Base-by-base conservation (phyloP, 345 rosid species). In the Triadica sebifera region DNA sequence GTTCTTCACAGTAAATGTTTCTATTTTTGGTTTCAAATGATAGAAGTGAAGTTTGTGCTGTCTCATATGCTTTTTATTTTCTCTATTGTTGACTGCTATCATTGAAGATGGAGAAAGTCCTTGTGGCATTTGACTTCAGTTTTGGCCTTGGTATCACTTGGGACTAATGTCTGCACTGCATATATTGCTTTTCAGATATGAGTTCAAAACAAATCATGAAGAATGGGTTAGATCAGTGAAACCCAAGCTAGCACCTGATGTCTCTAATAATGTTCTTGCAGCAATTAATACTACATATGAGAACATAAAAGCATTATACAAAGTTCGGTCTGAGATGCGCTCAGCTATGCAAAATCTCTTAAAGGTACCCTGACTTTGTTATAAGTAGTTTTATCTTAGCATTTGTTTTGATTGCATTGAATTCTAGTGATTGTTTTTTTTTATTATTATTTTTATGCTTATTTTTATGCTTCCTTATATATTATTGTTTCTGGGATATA, bases 161-260 rank as follows among this genome's bases (percentile, higher is more conserved):
- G 62, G 47, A 60, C 75, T 69, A 60, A 71, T 66, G 68, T 37
- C 55, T 46, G 75, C 20, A 41, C 47, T 58, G 20, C 70, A 60
- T 78, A 51, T 37, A 46, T 67, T 73, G 34, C 72, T 63, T 81
- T 83, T 71, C 87, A 92, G 98, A 78, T 91, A 78, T 84, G 98
- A 92, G 77, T 92, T 94, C 81, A 91, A 80, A 84, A 86, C 91
- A 74, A 92, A 88, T 82, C 87, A 94, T 79, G 95, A 89, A 85
- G 97, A 89, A 74, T 94, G 97, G 97, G 82, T 89, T 69, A 82
- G 80, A 70, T 82, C 93, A 55, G 91, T 86, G 81, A 89, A 89
- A 79, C 97, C 97, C 56, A 87, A 80, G 74, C 78, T 92, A 64
- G 96, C 89, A 73, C 79, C 89, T 81, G 83, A 77, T 79, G 81